Conservation (phyloP, 2,329 filamentous ascomycete species). For the Leptographium flavum region DNA sequence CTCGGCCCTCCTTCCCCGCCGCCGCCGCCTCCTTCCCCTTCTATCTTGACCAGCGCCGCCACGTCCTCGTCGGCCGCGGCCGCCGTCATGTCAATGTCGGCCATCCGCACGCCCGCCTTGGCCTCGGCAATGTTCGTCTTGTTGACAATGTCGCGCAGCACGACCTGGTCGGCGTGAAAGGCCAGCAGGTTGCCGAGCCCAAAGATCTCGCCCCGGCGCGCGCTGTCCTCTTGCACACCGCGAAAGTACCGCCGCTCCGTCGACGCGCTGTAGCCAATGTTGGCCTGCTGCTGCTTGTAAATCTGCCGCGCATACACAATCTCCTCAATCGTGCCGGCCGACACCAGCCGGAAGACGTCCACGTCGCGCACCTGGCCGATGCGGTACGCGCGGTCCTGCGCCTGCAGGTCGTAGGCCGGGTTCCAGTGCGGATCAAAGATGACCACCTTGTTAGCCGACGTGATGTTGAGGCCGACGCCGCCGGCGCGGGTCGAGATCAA, state of each 20-base stretch:
- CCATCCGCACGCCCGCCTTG: constrained; percentile 66
- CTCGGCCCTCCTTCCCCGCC: not conserved
- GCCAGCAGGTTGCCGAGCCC: constrained; percentile 77
- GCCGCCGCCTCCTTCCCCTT: constrained; percentile 21
- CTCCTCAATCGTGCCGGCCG: constrained; percentile 86
- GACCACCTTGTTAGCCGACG: constrained; percentile 94
- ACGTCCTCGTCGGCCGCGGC: constrained; percentile 38
- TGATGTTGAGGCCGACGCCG: constrained; percentile 90
- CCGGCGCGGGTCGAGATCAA: constrained; percentile 89
- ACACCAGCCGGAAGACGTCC: constrained; percentile 86
- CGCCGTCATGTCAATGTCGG: constrained; percentile 59
- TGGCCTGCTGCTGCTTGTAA: constrained; percentile 98
- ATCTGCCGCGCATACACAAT: constrained; percentile 95
- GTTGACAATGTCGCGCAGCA: constrained; percentile 91
- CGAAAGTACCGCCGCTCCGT: constrained; percentile 90
- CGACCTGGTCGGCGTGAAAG: constrained; percentile 63
- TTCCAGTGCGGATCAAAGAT: constrained; percentile 98
- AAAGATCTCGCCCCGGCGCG: constrained; percentile 86
- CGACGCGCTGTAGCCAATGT: constrained; percentile 90
- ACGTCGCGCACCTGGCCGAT: constrained; percentile 90
- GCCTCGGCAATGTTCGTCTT: constrained; percentile 96
- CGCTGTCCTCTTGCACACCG: constrained; percentile 72
- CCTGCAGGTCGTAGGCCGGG: constrained; percentile 83
- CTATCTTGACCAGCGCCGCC: constrained; percentile 29
- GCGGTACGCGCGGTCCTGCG: constrained; percentile 89